Conservation (phyloP, 78 protist species). For the Guillardia theta region DNA sequence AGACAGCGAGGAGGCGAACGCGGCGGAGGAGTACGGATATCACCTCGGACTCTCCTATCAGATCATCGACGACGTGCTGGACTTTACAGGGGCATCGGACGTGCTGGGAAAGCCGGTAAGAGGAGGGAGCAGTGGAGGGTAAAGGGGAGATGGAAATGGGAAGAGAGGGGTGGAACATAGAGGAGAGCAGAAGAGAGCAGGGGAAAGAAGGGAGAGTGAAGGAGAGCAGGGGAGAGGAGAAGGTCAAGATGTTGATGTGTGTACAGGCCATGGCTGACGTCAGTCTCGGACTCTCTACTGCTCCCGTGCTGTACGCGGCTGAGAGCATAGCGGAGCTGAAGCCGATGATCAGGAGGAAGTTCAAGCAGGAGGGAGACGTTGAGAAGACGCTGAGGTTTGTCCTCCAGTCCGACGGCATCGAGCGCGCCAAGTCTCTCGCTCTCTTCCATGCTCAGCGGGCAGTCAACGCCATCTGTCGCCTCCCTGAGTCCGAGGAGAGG, state of each 20-base stretch:
- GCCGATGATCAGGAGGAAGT: constrained; percentile 8
- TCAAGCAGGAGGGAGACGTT: constrained; percentile 26
- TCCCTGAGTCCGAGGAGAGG: not conserved
- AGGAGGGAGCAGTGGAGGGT: not conserved
- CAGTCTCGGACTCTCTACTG: not conserved
- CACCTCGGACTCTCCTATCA: not conserved
- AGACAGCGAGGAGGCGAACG: not conserved
- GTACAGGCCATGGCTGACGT: not conserved
- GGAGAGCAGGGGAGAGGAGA: not conserved
- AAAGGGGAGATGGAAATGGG: not conserved
- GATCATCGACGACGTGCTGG: constrained; percentile 20
- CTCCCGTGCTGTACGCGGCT: not conserved
- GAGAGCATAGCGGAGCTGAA: not conserved
- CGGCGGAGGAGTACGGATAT: constrained; percentile 23
- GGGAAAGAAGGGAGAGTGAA: not conserved
- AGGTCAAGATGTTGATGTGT: not conserved
- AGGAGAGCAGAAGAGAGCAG: not conserved
- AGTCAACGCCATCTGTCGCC: not conserved
- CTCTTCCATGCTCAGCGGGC: constrained; percentile 27
- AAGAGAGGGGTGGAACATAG: not conserved
- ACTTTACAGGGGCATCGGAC: not conserved
- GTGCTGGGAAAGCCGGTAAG: not conserved
- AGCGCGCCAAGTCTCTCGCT: not conserved
- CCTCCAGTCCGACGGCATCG: not conserved
- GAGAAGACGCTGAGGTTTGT: not conserved